Evolutionary conservation across 805 yeast genomes (phyloP), one percentile per base, ranked within the genome.

Genomic region (Metschnikowia koreensis): DNA sequence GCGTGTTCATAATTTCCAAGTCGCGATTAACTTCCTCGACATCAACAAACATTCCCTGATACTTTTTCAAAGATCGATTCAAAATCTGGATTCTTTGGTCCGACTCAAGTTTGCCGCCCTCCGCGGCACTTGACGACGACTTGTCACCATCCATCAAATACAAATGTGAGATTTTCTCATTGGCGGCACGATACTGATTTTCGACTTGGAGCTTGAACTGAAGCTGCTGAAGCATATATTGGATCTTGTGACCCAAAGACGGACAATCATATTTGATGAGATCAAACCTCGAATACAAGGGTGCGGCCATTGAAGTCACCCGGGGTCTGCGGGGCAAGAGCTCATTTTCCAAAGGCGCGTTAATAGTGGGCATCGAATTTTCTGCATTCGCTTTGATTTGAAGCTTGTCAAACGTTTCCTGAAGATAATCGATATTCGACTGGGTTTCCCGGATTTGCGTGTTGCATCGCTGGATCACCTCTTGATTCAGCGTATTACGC

Each of bases 161-260:
- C 48, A 94, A 80, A 59, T 84, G 88, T 28, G 87, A 84, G 64
- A 94, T 81, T 67, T 93, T 94, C 57, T 89, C 96, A 59, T 91
- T 91, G 6, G 97, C 98, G 58, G 86, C 93, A 61, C 86, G 84
- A 69, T 93, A 94, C 69, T 94, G 96, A 60, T 89, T 84, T 67
- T 94, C 99, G 38, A 93, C 96, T 64, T 93, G 94, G 43, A 93
- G 77, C 69, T 94, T 94, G 68, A 93, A 91, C 66, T 92, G 97
- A 53, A 94, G 77, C 68, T 91, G 96, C 70, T 92, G 97, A 50
- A 93, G 79, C 98, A 94, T 92, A 61, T 89, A 85, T 69, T 90
- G 97, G 63, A 94, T 94, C 56, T 94, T 82, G 62, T 94, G 97
- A 10, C 97, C 97, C 59, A 94, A 74, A 0, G 96, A 89, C 0